Base-by-base conservation (phyloP, 2,329 filamentous ascomycete genomes). In the Exserohilum rostratum region DNA sequence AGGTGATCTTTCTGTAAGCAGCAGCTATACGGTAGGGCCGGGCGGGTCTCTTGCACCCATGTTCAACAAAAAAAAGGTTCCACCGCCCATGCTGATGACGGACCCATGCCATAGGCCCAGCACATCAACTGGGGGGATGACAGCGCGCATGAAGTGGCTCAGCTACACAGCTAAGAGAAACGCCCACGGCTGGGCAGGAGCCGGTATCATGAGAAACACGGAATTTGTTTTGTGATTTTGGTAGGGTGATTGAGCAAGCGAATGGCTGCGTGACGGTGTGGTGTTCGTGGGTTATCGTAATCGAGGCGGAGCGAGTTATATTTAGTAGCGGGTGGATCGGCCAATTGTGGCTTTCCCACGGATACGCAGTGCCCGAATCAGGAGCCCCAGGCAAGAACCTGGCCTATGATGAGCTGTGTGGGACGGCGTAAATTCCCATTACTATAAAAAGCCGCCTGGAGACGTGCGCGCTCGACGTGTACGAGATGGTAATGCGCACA, bases 231-330 rank as follows among this genome's bases (percentile, higher is more conserved):
- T n/a, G 38, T 31, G 25, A 15, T 49, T 4, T 31, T 25, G 25
- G 37, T 20, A 20, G 13, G 11, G 39, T 17, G 27, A 34, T 22
- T 18, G 9, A 29, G 27, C 15, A 20, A n/a, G n/a, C 25, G 25
- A 39, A 6, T 15, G n/a, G 6, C 11, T 27, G 22, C 22, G 17
- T 27, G 39, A 22, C 43, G 38, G 35, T 37, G 42, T 50, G 44
- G 34, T 43, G 37, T 39, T 47, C 46, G 51, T 38, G 46, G 56
- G 37, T 53, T 29, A 37, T 53, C 38, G 48, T 50, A 44, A 52
- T 54, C 50, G 59, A 60, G 63, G 64, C 64, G 63, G 56, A 64
- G 61, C 30, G 27, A 25, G 52, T 39, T 66, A 66, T 63, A 57
- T 50, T 62, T 66, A 63, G 61, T 29, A 64, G 12, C 53, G 35